Evolutionary conservation across 2,329 filamentous ascomycete species (phyloP), one percentile per base, ranked within the genome.

Genomic region (Monilinia laxa): DNA sequence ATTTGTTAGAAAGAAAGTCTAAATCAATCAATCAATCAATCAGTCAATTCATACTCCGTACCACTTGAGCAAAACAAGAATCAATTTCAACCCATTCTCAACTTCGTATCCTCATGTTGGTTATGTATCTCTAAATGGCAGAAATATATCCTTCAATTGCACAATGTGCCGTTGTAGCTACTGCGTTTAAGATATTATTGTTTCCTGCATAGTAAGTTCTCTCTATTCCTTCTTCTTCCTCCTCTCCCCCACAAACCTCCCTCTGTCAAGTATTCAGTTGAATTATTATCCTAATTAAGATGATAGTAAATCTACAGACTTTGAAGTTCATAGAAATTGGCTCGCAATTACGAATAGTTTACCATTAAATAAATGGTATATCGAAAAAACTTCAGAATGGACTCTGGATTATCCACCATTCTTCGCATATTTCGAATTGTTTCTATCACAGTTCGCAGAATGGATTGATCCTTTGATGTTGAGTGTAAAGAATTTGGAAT

Each of bases 301-400:
- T 79, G 10, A 10, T 23, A 97, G 93, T 83, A 97, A 96, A 83
- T 99, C 95, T 7, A 99, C 95, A 73, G 95, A 99, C 79, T 99
- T 99, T 75, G 95, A 99, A 79, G 95, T 99, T 65, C 95, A 99
- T 80, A 89, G 95, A 71, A 99, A 99, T 82, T 99, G 95, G 95
- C 87, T 99, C 52, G 95, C 95, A 70, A 92, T 98, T 73, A 98
- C 95, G 5, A 84, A 97, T 79, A 96, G 91, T 69, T 84, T 98
- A 25, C 91, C 94, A 3, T 80, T 93, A 62, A 87, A 90, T 78
- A 84, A 96, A 72, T 99, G 95, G 95, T 99, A 99, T 80, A 93
- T 90, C 76, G 95, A 99, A 83, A 90, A 93, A 80, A 97, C 93
- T 2, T 99, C 95, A 68, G 92, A 98, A 92, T 99, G 95, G 95